A percentile compares a stretch with the other conserved stretches of the same genome.
These are phyloP conservation scores for Cystobasidium ongulense DNA, from an alignment of 768 basidiomycete species.

Conservation along the genomic window DNA sequence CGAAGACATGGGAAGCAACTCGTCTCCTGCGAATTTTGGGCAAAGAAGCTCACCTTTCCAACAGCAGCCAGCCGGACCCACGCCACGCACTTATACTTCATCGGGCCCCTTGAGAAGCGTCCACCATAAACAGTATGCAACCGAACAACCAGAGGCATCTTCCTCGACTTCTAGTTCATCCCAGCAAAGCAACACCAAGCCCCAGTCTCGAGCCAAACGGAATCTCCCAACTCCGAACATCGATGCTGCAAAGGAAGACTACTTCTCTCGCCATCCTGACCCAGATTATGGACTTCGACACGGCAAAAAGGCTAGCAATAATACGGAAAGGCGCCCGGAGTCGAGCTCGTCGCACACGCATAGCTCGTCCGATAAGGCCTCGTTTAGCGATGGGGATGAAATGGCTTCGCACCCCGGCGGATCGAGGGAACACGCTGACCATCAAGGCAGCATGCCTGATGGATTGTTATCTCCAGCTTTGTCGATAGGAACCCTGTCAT, in stretches of 20 bases:
- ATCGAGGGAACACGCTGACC: neutral
- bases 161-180: neutral
- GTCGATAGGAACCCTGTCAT: constrained; percentile 12
- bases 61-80: neutral
- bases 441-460: neutral
- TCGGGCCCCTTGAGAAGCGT: neutral
- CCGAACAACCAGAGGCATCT: neutral
- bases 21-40: neutral
- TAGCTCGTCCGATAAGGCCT: neutral
- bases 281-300: constrained; percentile 5
- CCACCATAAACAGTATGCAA: neutral
- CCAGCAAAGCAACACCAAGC: neutral
- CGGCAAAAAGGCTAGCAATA: neutral
- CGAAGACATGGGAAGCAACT: neutral
- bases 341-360: neutral
- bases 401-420: neutral
- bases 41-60: neutral
- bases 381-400: neutral
- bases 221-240: neutral
- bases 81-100: neutral
- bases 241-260: constrained; percentile 18
- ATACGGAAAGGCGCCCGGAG: neutral
- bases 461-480: constrained; percentile 5
- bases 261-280: constrained; percentile 27
- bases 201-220: constrained; percentile 6